Base-by-base conservation (phyloP, 495 filamentous ascomycete genomes). In the Viridothelium virens region DNA sequence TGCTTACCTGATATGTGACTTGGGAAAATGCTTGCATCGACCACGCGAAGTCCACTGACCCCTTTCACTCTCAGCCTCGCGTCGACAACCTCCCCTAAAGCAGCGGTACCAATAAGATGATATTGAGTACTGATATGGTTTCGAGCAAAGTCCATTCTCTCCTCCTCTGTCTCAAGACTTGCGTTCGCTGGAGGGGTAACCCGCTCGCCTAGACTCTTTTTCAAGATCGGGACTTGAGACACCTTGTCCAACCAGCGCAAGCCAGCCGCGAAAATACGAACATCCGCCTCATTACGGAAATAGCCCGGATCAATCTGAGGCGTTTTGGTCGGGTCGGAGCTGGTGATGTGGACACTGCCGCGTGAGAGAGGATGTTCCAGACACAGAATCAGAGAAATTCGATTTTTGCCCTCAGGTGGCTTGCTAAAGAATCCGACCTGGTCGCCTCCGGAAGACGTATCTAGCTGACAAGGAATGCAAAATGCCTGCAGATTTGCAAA, bases 61-160 rank as follows among this genome's bases (percentile, higher is more conserved):
- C 74, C 74, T 14, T 71, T 69, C 0, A 78, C 76, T 46, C 67
- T 73, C 16, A 75, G 63, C 59, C 66, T 68, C 0, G 63, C 68
- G 65, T 78, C 74, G 0, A 75, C 72, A 18, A 77, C 76, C n/a
- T 72, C 73, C 2, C 73, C 74, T 73, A 77, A 74, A 6, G 68
- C 50, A 12, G 68, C 71, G 0, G 73, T 74, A 10, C 76, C 75
- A 18, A 66, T 72, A 14, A 71, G 62, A 68, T 78, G 76, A 48
- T 73, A 72, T 34, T 73, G 68, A 1, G 69, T 69, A 12, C 61
- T 65, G 41, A 72, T 67, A 34, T 70, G 68, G 36, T 73, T 67
- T 36, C 64, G 66, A 38, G 69, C 73, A 64, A 64, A 68, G 41
- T 72, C 63, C 1, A 69, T 56, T 11, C 69, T 16, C 33, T 72